Evolutionary conservation across 2,329 filamentous ascomycete species (phyloP), one percentile per base, ranked within the genome.

Genomic region (Ilyonectria robusta): DNA sequence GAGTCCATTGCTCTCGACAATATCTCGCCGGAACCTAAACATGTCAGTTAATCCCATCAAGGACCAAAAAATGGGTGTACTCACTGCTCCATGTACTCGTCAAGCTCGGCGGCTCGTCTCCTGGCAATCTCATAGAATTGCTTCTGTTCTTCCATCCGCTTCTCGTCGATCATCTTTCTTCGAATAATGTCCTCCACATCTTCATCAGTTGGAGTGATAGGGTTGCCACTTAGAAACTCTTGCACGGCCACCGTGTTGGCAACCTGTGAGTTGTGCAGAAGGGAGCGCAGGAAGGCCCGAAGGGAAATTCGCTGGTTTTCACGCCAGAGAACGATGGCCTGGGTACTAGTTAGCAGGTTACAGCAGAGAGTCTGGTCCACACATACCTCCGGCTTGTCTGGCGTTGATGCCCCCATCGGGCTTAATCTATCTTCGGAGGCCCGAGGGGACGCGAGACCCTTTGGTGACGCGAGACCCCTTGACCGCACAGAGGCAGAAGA

Each of bases 41-140:
- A 17, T 9, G 70, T 80, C 56, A 81, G 72, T 44, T 46, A 13
- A 23, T 10, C 31, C 15, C 17, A 37, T 1, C 6, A n/a, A 29
- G 7, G 44, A 11, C 7, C 13, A 19, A 15, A 15, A 54, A 5
- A 53, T 5, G 21, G 15, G 2, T 17, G 42, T 9, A 68, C 91
- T 81, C 81, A 94, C 91, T 97, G 82, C 81, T 99, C 96, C 96
- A 99, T 99, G 79, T 98, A 98, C 26, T 97, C 93, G 80, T 99
- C 96, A 57, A 99, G 86, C 77, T 98, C 96, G 6, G 93, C 92
- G 2, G 96, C 96, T 71, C 96, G 90, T 80, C 94, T 91, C 71
- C 94, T 87, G 9, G 96, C 96, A 77, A 99, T 95, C 78, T 99
- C 95, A 80, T 98, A 99, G 79, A 99, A 99, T 71, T 91, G 89